Evolutionary conservation across 2,329 filamentous ascomycete genomes (phyloP).

Genomic region (Neopestalotiopsis sp.): DNA sequence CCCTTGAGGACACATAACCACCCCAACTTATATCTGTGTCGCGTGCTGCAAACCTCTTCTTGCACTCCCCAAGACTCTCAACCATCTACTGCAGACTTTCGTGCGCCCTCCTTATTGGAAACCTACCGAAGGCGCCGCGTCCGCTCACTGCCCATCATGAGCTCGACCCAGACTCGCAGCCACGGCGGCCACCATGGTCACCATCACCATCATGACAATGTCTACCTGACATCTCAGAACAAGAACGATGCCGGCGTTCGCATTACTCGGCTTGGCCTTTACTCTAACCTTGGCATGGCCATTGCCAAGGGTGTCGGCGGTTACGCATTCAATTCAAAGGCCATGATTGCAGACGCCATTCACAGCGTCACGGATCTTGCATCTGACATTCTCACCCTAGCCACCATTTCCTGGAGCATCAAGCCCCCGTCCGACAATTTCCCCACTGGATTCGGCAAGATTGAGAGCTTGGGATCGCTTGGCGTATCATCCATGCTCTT

Average conservation of each 20-base stretch:
- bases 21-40: slow-evolving; percentile 18
- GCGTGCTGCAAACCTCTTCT: slow-evolving; percentile 20
- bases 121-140: slow-evolving; percentile 19
- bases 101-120: slow-evolving; percentile 18
- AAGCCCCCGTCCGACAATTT: slow-evolving; percentile 84
- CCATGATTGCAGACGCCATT: slow-evolving; percentile 91
- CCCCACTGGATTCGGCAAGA: slow-evolving; percentile 92
- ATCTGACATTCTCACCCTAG: slow-evolving; percentile 91
- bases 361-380: slow-evolving; percentile 95
- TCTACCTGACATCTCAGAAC: slow-evolving; percentile 80
- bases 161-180: slow-evolving; percentile 51
- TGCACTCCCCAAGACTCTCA: slow-evolving; percentile 23
- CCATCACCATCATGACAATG: slow-evolving; percentile 85
- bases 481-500: slow-evolving; percentile 93
- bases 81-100: not conserved
- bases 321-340: slow-evolving; percentile 93
- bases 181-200: slow-evolving; percentile 67
- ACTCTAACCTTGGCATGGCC: slow-evolving; percentile 93
- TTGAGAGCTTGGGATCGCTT: slow-evolving; percentile 93
- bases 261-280: slow-evolving; percentile 88
- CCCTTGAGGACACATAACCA: slow-evolving; percentile 22
- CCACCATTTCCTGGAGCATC: slow-evolving; percentile 92
- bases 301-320: slow-evolving; percentile 91
- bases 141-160: slow-evolving; percentile 35
- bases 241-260: slow-evolving; percentile 92